Conservation (phyloP, 495 filamentous ascomycete genomes). For the Podospora appendiculata region DNA sequence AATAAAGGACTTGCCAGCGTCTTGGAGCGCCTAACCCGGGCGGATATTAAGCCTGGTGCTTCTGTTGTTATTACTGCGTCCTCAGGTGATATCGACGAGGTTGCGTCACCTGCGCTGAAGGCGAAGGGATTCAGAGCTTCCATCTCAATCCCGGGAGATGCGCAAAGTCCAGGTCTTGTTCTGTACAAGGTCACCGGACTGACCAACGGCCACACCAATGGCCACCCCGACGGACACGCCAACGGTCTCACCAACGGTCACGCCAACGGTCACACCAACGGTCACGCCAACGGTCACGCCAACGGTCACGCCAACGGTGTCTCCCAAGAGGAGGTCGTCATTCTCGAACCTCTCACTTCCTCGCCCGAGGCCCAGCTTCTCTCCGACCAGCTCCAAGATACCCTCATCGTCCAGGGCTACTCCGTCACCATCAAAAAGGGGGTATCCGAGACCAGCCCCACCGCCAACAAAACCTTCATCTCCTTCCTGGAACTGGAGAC, state of each 20-base stretch:
- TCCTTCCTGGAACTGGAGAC: slow-evolving; percentile 1
- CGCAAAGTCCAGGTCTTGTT: not conserved
- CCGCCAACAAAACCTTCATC: not conserved
- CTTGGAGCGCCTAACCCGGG: too few species aligned
- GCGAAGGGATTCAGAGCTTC: not conserved
- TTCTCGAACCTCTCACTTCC: not conserved
- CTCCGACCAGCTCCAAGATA: not conserved
- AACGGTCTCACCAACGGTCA: not conserved
- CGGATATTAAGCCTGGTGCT: too few species aligned
- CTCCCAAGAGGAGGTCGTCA: not conserved
- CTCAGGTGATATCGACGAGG: too few species aligned
- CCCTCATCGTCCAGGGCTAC: not conserved
- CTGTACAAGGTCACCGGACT: not conserved
- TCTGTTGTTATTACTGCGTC: too few species aligned
- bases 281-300: not conserved
- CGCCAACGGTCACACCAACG: not conserved
- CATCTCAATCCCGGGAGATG: not conserved
- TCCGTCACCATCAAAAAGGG: not conserved
- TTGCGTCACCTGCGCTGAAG: not conserved
- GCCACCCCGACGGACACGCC: not conserved
- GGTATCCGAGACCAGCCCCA: not conserved
- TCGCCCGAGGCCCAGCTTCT: not conserved
- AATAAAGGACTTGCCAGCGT: too few species aligned
- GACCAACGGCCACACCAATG: not conserved
- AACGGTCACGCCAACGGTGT: not conserved